Base-by-base conservation (phyloP, 1,284 basidiomycete species). In the Psilocybe mexicana region DNA sequence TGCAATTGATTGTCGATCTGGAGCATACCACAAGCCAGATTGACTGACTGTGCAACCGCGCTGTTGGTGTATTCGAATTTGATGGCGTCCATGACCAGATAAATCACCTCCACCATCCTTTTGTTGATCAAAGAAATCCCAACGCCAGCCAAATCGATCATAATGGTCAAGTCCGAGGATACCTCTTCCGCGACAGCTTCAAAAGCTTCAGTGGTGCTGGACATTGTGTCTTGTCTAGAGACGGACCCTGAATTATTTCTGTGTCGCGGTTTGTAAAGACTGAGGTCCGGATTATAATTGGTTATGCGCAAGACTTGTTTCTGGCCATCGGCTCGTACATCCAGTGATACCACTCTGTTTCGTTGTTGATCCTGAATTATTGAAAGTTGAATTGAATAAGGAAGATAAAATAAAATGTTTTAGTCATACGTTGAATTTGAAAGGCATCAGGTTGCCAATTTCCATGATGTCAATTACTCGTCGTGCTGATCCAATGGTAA, bases 1-100 rank as follows among this genome's bases (percentile, higher is more conserved):
- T 98, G 96, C 6, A 99, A 83, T 72, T 99, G 97, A 70, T 99
- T 99, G 75, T 98, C 96, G 62, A 99, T 86, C 73, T 99, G 96
- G 28, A 99, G 83, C 72, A 84, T 90, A 49, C 93, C 94, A 72
- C 90, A 93, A n/a, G 90, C 87, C 44, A 98, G 49, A 51, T 86
- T 93, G 54, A 94, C 79, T 8, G 92, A 84, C 67, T 96, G 93
- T 25, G 93, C 92, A 43, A 90, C 81, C 1, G 85, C 79, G 62
- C 89, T 96, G 70, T 93, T 87, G 49, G 83, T 86, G 74, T 98
- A 99, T 65, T 93, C 92, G 63, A 98, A 81, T 65, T 91, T 90
- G 52, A 99, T 79, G 6, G 84, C 81, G 51, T 92, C 86, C 66
- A 94, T 77, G 1, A 93, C 92, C 12, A 94, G 73, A 70, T 99